Percentiles rank a stretch among this genome's conserved stretches.
Evolutionary conservation across 805 yeast species (phyloP).

Genomic region (Cyberlindnera meyerae): DNA sequence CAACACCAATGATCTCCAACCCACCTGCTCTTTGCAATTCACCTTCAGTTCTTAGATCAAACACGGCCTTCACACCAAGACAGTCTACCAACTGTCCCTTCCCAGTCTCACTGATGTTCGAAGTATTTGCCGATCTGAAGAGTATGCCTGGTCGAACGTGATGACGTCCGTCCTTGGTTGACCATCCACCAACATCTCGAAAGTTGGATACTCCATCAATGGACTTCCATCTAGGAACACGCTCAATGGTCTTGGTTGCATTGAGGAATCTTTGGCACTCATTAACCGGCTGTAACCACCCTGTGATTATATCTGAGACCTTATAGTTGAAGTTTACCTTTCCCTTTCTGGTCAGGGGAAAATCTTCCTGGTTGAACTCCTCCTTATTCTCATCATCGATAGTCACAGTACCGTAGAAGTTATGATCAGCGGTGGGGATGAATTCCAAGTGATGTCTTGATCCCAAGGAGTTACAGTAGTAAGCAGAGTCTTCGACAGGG

Average conservation of each 20-base stretch:
- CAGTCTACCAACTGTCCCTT: slow-evolving; percentile 24
- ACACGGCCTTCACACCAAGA: slow-evolving; percentile 51
- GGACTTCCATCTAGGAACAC: slow-evolving; percentile 49
- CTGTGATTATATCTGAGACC: slow-evolving; percentile 45
- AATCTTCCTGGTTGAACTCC: slow-evolving; percentile 31
- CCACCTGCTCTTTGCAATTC: slow-evolving; percentile 47
- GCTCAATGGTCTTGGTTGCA: slow-evolving; percentile 32
- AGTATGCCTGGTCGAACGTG: slow-evolving; percentile 49
- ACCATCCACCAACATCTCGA: slow-evolving; percentile 79
- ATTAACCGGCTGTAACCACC: slow-evolving; percentile 45
- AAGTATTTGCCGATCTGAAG: slow-evolving; percentile 62
- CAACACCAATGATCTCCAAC: slow-evolving; percentile 41
- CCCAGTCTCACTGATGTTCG: slow-evolving; percentile 52
- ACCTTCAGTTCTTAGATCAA: slow-evolving; percentile 63
- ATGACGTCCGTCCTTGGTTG: slow-evolving; percentile 29
- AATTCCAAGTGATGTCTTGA: slow-evolving; percentile 52
- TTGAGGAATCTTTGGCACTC: slow-evolving; percentile 50
- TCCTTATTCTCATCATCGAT: slow-evolving; percentile 32
- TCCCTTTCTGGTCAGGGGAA: slow-evolving; percentile 41
- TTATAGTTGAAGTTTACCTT: slow-evolving; percentile 53
- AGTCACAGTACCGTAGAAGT: slow-evolving; percentile 52
- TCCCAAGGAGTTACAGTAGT: slow-evolving; percentile 52
- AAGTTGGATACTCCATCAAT: slow-evolving; percentile 69
- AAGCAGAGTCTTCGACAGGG: slow-evolving; percentile 57
- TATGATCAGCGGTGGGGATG: slow-evolving; percentile 74